phyloP scores from a whole-genome alignment of 495 filamentous ascomycete species.

The Penicillium crystallinum region DNA sequence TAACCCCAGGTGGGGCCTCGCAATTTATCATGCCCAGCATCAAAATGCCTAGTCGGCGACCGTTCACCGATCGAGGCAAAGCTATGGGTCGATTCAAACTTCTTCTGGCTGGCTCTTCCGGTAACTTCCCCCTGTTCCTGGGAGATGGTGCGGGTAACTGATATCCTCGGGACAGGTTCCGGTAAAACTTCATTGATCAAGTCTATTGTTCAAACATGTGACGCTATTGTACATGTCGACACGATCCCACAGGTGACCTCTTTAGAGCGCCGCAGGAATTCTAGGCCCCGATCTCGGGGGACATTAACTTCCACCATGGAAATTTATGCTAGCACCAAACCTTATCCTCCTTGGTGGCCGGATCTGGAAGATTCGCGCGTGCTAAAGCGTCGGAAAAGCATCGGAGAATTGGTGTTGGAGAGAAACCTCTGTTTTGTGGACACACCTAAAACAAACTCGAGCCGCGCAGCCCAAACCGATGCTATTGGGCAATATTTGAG shows the following conservation, averaged over 20 bases:
- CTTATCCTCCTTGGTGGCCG: constrained; percentile 95
- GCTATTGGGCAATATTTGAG: constrained; percentile 71
- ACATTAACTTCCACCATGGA: constrained; percentile 55
- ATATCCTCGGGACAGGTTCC: constrained; percentile 34
- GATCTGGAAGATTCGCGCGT: constrained; percentile 71
- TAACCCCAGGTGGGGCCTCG: constrained; percentile 51
- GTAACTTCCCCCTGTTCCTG: constrained; percentile 38
- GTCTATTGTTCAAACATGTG: constrained; percentile 88
- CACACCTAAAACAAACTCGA: constrained; percentile 69
- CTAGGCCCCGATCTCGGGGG: constrained; percentile 32
- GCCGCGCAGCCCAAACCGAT: constrained; percentile 62
- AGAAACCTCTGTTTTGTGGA: constrained; percentile 95
- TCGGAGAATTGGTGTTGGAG: constrained; percentile 78
- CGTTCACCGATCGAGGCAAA: constrained; percentile 85
- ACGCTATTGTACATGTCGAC: constrained; percentile 96
- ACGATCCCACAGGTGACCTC: constrained; percentile 45
- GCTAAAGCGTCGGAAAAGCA: constrained; percentile 69
- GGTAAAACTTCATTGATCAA: constrained; percentile 92
- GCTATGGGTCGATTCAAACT: constrained; percentile 82
- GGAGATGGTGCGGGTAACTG: not conserved
- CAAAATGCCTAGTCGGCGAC: constrained; percentile 85
- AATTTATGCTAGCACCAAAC: constrained; percentile 85
- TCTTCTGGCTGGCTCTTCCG: constrained; percentile 76
- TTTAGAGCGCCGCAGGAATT: constrained; percentile 21
- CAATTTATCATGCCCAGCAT: constrained; percentile 98